Base-by-base conservation (phyloP, 2,329 filamentous ascomycete genomes). In the Bipolaris sorokiniana region DNA sequence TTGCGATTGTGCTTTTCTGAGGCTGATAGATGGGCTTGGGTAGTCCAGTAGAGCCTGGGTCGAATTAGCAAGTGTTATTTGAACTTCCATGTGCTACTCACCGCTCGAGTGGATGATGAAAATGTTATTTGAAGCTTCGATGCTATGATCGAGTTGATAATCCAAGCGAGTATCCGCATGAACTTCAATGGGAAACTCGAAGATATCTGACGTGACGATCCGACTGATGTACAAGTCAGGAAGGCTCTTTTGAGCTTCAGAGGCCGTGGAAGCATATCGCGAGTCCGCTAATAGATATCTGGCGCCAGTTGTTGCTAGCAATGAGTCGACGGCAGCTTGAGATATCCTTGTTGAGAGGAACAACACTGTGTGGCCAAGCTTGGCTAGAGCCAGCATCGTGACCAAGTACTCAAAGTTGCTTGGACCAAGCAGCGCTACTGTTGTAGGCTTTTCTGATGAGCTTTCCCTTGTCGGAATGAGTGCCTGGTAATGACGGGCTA, bases 21-120 rank as follows among this genome's bases (percentile, higher is more conserved):
- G 81, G 83, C 50, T 86, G 82, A 54, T 81, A 85, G 40, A 89
- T 87, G 0, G 86, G 85, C 61, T 88, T 88, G 0, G 86, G 86
- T 0, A 88, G 76, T 0, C 86, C 86, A 0, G 87, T 88, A 0
- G 82, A 86, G 9, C 86, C 85, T 47, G 71, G 5, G 1, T 20
- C 18, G 26, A 1, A 10, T 53, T n/a, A 53, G 23, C 42, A 13
- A 46, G 9, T 7, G 16, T 3, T 6, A 20, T 15, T 3, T 10
- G 3, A 34, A 22, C 7, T 2, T n/a, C 2, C 3, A 6, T 18
- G 9, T 1, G 28, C n/a, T 77, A 53, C 62, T 26, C 56, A 60
- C 65, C 67, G 52, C 67, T 70, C 3, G 66, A 70, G 28, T 70
- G 67, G 22, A 70, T 69, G 15, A 70, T 70, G 40, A 59, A 69